phyloP scores from a whole-genome alignment of 139 green algal genomes.

The Auxenochlorella pyrenoidosa region DNA sequence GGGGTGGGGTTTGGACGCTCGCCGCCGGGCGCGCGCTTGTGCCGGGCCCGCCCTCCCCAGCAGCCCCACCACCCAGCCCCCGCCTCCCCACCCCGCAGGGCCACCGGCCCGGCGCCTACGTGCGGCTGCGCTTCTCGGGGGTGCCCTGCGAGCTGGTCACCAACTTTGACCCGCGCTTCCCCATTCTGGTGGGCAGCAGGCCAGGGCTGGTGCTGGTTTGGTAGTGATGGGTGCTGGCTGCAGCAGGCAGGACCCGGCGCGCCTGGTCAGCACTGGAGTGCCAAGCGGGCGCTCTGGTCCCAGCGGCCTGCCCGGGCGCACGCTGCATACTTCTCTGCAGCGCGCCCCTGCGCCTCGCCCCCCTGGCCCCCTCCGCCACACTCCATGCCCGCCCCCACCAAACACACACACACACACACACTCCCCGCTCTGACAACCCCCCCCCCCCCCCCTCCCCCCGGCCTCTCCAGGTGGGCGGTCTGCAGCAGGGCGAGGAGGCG shows the following conservation, averaged over 20 bases:
- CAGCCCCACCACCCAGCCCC: neutral
- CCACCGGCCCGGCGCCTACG: constrained; percentile 83
- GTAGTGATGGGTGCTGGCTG: too few species aligned
- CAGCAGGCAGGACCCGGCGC: too few species aligned
- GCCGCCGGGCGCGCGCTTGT: too few species aligned
- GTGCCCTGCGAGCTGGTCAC: constrained; percentile 92
- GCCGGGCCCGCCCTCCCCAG: too few species aligned
- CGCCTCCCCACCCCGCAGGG: constrained; percentile 21
- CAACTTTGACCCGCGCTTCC: constrained; percentile 82
- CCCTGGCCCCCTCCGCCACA: too few species aligned
- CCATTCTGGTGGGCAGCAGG: constrained; percentile 76
- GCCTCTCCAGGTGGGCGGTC: constrained; percentile 87
- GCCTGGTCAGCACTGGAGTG: too few species aligned
- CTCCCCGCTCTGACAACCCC: neutral
- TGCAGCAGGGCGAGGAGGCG: constrained; percentile 85
- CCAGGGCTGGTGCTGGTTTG: neutral
- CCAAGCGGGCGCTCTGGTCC: too few species aligned
- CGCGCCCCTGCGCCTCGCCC: too few species aligned
- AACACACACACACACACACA: neutral
- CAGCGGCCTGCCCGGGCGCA: neutral
- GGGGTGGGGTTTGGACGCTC: too few species aligned
- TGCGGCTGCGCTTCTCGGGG: constrained; percentile 86
- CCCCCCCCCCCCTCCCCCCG: neutral
- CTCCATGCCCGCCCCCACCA: too few species aligned
- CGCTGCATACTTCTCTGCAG: neutral